These are phyloP conservation scores for Aspergillus carbonarius DNA, from an alignment of 2,329 filamentous ascomycete genomes.

Conservation along the genomic window DNA sequence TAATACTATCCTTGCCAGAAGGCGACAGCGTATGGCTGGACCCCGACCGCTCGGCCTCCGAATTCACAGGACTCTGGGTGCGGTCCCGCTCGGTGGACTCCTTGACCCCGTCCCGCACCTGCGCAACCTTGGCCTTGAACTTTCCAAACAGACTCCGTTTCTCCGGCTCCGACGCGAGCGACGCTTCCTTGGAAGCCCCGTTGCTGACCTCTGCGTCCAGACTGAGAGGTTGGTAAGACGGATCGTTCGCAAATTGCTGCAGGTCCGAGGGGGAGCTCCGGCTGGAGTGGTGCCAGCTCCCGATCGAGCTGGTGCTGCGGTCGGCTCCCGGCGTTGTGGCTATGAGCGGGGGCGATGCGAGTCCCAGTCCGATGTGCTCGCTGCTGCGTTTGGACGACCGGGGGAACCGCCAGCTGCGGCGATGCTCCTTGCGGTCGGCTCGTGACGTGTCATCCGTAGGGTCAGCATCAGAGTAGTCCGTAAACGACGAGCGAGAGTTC, in stretches of 20 bases:
- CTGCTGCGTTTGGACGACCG: constrained; percentile 57
- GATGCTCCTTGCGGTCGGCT: constrained; percentile 65
- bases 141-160: constrained; percentile 64
- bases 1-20: constrained; percentile 20
- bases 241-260: constrained; percentile 39
- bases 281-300: constrained; percentile 54
- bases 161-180: constrained; percentile 42
- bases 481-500: constrained; percentile 67
- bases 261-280: constrained; percentile 49
- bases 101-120: constrained; percentile 55
- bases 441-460: constrained; percentile 62
- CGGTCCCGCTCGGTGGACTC: constrained; percentile 52
- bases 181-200: constrained; percentile 22
- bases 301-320: constrained; percentile 66
- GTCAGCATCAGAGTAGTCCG: constrained; percentile 80
- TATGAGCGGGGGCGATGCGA: constrained; percentile 50
- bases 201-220: constrained; percentile 41
- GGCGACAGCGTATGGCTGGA: constrained; percentile 39
- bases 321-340: constrained; percentile 65
- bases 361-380: constrained; percentile 45
- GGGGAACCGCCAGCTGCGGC: constrained; percentile 71
- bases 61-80: constrained; percentile 51
- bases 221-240: constrained; percentile 35
- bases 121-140: constrained; percentile 62
- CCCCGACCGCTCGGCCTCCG: constrained; percentile 34